Percentiles rank a stretch among this genome's conserved stretches.
Evolutionary conservation across 2,329 filamentous ascomycete genomes (phyloP).

Genomic region (Clonostachys solani): DNA sequence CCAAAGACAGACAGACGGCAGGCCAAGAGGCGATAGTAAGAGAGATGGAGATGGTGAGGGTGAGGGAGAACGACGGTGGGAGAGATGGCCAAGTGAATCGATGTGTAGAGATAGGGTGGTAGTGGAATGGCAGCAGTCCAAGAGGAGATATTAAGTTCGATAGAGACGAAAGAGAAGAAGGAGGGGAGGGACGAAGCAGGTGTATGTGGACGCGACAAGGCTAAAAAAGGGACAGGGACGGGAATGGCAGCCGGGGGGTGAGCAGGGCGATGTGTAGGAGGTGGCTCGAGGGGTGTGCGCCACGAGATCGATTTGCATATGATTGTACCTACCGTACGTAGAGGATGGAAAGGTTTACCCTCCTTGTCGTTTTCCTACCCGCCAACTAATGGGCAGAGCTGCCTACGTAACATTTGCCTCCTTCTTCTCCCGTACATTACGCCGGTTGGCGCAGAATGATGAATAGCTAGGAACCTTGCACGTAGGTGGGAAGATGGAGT

Average conservation of each 20-base stretch:
- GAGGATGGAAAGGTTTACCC: neutral
- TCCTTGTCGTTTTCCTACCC: too few species aligned
- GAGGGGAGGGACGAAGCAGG: too few species aligned
- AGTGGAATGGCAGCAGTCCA: too few species aligned
- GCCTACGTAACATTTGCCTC: neutral
- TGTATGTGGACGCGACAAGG: neutral
- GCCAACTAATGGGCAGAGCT: neutral
- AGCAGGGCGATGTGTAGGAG: neutral
- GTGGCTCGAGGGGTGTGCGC: neutral
- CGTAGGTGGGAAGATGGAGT: neutral
- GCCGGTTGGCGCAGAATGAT: neutral
- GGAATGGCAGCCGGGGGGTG: neutral
- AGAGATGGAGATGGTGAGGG: neutral
- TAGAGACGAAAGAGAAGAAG: neutral
- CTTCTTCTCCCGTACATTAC: neutral
- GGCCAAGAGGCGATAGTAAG: slow-evolving; percentile 1
- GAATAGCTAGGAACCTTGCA: neutral
- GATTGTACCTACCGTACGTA: neutral
- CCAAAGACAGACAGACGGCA: neutral
- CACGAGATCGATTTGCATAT: slow-evolving; percentile 1
- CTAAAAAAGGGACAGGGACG: neutral
- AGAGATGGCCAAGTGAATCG: neutral
- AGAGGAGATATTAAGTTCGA: neutral
- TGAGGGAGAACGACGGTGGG: neutral
- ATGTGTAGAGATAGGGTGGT: slow-evolving; percentile 1